Evolutionary conservation across 345 rosid genomes (phyloP).

Genomic region (Zanthoxylum bungeanum): DNA sequence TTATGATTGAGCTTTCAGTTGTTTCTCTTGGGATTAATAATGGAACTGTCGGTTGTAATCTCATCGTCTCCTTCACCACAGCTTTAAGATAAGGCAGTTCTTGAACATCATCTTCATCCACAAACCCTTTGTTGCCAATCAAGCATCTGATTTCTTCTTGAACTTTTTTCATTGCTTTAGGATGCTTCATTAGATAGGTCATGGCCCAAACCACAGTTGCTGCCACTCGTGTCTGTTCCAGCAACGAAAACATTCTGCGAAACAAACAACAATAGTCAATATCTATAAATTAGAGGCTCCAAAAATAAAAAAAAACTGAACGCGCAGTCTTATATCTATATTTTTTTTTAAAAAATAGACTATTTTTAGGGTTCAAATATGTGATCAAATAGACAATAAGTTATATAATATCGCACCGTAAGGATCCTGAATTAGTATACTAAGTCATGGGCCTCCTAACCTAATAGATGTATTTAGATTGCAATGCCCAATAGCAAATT

Average conservation of each 20-base stretch:
- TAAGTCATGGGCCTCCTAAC: too few relatives aligned
- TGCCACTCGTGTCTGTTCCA: constrained; percentile 27
- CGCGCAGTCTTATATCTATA: too few relatives aligned
- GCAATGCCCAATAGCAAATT: too few relatives aligned
- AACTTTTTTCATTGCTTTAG: constrained; percentile 24
- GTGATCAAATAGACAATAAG: too few relatives aligned
- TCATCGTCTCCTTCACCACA: constrained; percentile 32
- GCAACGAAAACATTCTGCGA: constrained; percentile 25
- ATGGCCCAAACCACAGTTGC: constrained; percentile 28
- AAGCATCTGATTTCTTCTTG: constrained; percentile 21
- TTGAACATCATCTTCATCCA: constrained; percentile 23
- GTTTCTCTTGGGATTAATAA: constrained; percentile 29
- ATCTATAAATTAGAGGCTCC: too few relatives aligned
- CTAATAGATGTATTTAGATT: too few relatives aligned
- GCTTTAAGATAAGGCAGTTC: constrained; percentile 26
- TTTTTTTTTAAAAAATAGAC: too few relatives aligned
- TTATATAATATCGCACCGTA: too few relatives aligned
- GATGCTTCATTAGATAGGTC: constrained; percentile 28
- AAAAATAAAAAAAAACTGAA: too few relatives aligned
- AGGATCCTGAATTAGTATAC: too few relatives aligned
- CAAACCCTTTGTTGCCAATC: constrained; percentile 14
- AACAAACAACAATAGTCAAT: background rate
- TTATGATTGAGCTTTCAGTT: constrained; percentile 5
- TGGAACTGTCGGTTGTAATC: constrained; percentile 28
- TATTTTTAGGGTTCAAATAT: too few relatives aligned